Conservation (phyloP, 75 land plant genomes). For the Cunninghamia lanceolata region DNA sequence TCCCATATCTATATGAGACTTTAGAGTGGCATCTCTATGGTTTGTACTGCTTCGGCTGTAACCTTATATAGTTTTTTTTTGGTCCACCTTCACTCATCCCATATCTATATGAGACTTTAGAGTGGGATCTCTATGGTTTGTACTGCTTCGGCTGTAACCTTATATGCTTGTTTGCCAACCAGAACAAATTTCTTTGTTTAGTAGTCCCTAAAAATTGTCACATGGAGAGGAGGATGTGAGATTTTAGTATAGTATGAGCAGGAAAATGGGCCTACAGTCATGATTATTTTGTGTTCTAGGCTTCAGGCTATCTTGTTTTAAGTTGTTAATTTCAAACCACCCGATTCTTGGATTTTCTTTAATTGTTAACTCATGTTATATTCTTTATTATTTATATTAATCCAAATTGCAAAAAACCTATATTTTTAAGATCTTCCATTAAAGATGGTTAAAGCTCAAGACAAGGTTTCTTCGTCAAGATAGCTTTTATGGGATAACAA, state of each 20-base stretch:
- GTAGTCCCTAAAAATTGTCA: neutral
- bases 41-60: conserved; percentile 3
- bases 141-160: no score
- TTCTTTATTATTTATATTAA: neutral
- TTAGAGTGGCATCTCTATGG: neutral
- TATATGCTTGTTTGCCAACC: conserved; percentile 4
- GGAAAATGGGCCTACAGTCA: neutral
- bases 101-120: no score
- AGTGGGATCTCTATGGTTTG: no score
- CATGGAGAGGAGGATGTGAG: conserved; percentile 1
- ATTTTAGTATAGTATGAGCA: conserved; percentile 1
- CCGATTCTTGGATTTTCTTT: no score
- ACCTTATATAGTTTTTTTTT: no score
- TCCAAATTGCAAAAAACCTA: neutral
- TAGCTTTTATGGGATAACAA: neutral
- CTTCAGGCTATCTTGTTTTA: neutral
- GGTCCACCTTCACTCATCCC: no score
- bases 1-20: neutral
- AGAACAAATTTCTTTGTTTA: conserved; percentile 7
- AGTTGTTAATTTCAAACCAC: neutral
- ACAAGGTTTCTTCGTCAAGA: neutral
- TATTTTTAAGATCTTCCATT: neutral
- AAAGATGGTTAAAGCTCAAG: neutral
- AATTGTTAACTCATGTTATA: neutral
- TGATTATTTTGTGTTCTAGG: neutral